Evolutionary conservation across 1,284 basidiomycete species (phyloP), one percentile per base, ranked within the genome.

Genomic region (Volvariella volvacea): DNA sequence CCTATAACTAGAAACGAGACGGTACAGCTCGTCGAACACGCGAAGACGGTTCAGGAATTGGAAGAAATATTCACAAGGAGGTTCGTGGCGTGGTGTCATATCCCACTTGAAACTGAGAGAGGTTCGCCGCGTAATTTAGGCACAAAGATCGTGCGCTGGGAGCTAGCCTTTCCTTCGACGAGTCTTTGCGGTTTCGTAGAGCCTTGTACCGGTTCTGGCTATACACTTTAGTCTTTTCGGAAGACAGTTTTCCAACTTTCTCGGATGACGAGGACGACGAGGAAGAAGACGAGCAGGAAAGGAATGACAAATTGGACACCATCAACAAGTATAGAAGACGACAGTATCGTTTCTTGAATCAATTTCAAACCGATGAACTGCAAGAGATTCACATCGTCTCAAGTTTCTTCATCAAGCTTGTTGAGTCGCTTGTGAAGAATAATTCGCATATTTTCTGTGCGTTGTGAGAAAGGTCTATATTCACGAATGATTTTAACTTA

Each of bases 101-200:
- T n/a, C n/a, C n/a, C n/a, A n/a, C n/a, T n/a, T n/a, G n/a, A n/a
- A n/a, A n/a, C n/a, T n/a, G n/a, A n/a, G n/a, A n/a, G n/a, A n/a
- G n/a, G n/a, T n/a, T n/a, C n/a, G n/a, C n/a, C n/a, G n/a, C n/a
- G 25, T 28, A 28, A 28, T 12, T 6, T 28, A 28, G 25, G 12
- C 25, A 28, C 25, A 28, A 28, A 12, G 25, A 28, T 12, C 25
- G 25, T 28, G 12, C 25, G 12, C 12, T 28, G 25, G 12, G 6
- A 12, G 12, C 6, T 6, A 36, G 8, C 16, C 37, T 53, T 10
- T 43, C 43, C 12, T 15, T 25, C 3, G 30, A 22, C 17, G 49
- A 53, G 42, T 51, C 52, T 10, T 51, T 40, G 45, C 48, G 48
- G 4, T 53, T 51, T 28, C 45, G 33, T 16, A 41, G 50, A 22